Base-by-base conservation (phyloP, 2,329 filamentous ascomycete genomes). In the Phaeosphaeria sp. region DNA sequence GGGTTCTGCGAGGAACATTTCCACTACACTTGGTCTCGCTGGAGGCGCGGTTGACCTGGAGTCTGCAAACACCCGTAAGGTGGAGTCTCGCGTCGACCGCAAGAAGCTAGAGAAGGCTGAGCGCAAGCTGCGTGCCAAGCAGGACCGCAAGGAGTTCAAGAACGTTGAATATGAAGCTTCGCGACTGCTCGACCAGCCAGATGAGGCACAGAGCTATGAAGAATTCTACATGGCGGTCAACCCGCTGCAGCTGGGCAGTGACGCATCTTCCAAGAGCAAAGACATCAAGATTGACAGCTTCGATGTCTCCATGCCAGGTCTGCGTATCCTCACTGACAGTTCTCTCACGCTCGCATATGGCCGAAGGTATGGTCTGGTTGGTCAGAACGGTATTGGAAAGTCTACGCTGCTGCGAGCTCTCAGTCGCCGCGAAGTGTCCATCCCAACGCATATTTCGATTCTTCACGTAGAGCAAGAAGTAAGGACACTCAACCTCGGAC, bases 201-300 rank as follows among this genome's bases (percentile, higher is more conserved):
- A 94, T 70, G 87, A 89, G 70, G 83, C 93, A 13, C 90, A 97
- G 83, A 96, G 92, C 42, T 99, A 99, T 77, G 95, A 99, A 80
- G 95, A 99, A 77, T 98, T 99, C 81, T 99, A 96, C 86, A 98
- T 99, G 95, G 90, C 92, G 53, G 95, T 99, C 82, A 99, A 99
- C 78, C 95, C 95, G 60, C 86, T 99, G 62, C 94, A 98, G 76
- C 73, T 98, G 59, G 94, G 93, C 53, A 81, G 84, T 21, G 88
- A 89, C 58, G 85, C 89, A 30, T 67, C 72, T 48, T 78, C 80
- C 51, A 99, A 98, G 88, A 97, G 93, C 79, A 99, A 99, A 84
- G 95, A 99, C 76, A 93, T 99, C 84, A 99, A 98, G 82, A 83
- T 99, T 67, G 95, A 99, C 79, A 93, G 91, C 69, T 92, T 97